A percentile compares a stretch with the other conserved stretches of the same genome.
Evolutionary conservation across 1,284 basidiomycete genomes (phyloP).

Genomic region (Farysia itapuensis): DNA sequence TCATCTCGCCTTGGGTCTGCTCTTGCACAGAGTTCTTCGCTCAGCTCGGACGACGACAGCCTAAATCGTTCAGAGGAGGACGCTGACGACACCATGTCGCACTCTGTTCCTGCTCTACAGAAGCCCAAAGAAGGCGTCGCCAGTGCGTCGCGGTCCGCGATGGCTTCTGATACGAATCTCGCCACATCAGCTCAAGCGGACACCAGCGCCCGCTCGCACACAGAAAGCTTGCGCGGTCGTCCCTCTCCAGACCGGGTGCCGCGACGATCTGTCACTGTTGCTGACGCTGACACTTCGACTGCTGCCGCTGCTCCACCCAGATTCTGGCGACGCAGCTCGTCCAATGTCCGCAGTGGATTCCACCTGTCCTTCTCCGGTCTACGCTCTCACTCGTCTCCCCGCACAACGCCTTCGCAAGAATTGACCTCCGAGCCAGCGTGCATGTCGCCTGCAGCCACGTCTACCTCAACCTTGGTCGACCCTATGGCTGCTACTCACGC

Average conservation of each 20-base stretch:
- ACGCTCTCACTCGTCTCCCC: conserved; percentile 16
- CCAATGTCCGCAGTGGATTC: conserved; percentile 19
- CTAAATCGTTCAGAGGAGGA: conserved; percentile 21
- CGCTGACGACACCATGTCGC: conserved; percentile 38
- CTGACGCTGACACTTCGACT: neutral
- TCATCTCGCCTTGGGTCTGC: conserved; percentile 8
- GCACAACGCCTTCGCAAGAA: no score
- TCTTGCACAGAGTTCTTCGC: conserved; percentile 14
- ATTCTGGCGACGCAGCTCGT: conserved; percentile 34
- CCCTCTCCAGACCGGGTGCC: neutral
- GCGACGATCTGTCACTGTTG: neutral
- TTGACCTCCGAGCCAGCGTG: neutral
- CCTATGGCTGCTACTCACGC: neutral
- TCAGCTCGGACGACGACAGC: no score
- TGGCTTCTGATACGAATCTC: conserved; percentile 9
- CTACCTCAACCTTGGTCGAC: neutral
- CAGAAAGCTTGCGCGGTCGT: neutral
- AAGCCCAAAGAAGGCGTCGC: conserved; percentile 5
- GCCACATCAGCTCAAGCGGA: conserved; percentile 6
- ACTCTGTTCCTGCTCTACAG: conserved; percentile 47
- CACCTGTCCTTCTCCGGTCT: conserved; percentile 32
- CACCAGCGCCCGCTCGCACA: neutral
- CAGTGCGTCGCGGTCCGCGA: neutral
- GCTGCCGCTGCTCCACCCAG: conserved; percentile 5
- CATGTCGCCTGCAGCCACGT: conserved; percentile 1